Evolutionary conservation across 129 eudicot genomes (phyloP).

Genomic region (Gnaphalium uliginosum): DNA sequence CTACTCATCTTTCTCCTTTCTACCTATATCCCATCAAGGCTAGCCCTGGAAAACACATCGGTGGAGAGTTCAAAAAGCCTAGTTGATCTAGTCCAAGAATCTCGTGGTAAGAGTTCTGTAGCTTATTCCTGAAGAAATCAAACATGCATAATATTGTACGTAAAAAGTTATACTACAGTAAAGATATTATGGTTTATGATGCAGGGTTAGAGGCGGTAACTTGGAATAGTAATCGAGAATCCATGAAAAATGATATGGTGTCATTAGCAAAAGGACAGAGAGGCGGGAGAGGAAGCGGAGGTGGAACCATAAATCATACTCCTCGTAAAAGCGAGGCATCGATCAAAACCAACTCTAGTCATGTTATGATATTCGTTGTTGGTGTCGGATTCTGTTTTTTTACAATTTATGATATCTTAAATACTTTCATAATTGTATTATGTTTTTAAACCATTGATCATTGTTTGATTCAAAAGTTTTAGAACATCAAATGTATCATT

Average conservation of each 20-base stretch:
- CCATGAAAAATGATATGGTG: conserved; percentile 7
- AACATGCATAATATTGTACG: not conserved
- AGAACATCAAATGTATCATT: not conserved
- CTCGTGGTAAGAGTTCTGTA: conserved; percentile 21
- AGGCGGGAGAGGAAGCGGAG: conserved; percentile 34
- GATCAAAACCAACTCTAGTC: conserved; percentile 3
- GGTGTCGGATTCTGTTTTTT: conserved; percentile 19
- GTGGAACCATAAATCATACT: conserved; percentile 30
- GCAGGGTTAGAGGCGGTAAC: not conserved
- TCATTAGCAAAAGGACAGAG: conserved; percentile 20
- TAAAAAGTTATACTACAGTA: not conserved
- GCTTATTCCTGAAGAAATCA: not conserved
- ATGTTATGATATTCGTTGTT: not conserved
- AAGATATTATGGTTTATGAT: conserved; percentile 3
- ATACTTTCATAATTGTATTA: not conserved
- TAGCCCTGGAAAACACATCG: conserved; percentile 15
- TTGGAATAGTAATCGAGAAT: not conserved
- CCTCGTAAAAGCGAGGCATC: conserved; percentile 26
- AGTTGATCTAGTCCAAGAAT: conserved; percentile 25
- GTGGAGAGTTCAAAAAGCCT: conserved; percentile 26
- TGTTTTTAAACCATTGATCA: not conserved
- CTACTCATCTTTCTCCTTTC: conserved; percentile 27
- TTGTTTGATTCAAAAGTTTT: not conserved
- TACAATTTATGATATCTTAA: not conserved
- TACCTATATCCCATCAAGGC: conserved; percentile 29